These are phyloP conservation scores for Torulaspora microellipsoides DNA, from an alignment of 805 yeast genomes.

Conservation along the genomic window DNA sequence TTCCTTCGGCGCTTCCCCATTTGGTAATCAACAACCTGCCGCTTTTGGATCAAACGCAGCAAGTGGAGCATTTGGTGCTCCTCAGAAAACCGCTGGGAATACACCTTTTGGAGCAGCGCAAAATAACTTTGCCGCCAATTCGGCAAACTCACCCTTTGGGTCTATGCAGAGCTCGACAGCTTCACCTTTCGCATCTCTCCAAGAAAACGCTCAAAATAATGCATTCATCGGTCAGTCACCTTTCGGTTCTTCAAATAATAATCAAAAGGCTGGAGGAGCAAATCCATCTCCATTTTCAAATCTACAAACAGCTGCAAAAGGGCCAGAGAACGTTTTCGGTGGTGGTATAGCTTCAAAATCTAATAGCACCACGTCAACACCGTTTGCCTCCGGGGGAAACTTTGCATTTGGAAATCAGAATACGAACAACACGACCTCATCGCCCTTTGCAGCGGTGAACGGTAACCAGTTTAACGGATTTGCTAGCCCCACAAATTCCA, in stretches of 20 bases:
- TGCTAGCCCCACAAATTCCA: constrained; percentile 1
- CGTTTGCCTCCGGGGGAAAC: no score
- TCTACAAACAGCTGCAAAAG: no score
- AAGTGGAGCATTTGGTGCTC: constrained; percentile 8
- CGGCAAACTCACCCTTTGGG: constrained; percentile 4
- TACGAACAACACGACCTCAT: neutral
- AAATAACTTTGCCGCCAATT: neutral
- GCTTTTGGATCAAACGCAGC: constrained; percentile 22
- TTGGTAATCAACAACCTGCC: constrained; percentile 1
- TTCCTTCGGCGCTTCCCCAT: constrained; percentile 12
- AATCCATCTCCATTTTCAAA: no score
- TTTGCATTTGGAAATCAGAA: neutral
- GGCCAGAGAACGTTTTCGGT: no score
- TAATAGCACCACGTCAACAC: no score
- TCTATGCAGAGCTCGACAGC: constrained; percentile 3
- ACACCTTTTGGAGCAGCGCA: constrained; percentile 4
- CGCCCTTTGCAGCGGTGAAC: neutral
- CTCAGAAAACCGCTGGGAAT: constrained; percentile 6
- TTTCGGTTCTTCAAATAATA: neutral
- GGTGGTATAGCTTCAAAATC: no score
- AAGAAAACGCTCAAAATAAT: neutral
- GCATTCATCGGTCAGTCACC: constrained; percentile 1
- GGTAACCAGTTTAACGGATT: neutral
- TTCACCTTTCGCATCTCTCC: constrained; percentile 12
- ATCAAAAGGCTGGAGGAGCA: no score